Evolutionary conservation across 225 moss, liverwort and hornwort species (phyloP).

Genomic region (Polytrichum formosum): DNA sequence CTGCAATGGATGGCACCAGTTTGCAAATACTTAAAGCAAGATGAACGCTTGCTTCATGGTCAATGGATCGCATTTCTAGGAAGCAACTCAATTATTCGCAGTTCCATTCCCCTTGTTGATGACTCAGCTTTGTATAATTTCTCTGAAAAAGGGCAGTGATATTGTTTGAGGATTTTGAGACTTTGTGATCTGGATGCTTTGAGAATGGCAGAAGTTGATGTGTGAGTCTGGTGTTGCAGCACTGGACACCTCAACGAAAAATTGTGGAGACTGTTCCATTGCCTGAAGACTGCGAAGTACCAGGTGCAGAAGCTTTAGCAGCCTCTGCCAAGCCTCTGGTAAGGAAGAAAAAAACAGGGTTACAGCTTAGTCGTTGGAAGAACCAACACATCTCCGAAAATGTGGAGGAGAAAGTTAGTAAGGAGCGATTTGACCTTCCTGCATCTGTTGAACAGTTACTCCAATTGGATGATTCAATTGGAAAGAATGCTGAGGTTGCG

Average conservation of each 20-base stretch:
- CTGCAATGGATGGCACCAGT: too few species aligned
- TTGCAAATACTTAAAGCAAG: too few species aligned
- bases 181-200: neutral
- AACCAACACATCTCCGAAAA: slow-evolving; percentile 23
- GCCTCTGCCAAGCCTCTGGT: slow-evolving; percentile 49
- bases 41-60: too few species aligned
- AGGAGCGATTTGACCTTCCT: slow-evolving; percentile 12
- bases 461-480: slow-evolving; percentile 10
- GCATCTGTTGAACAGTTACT: slow-evolving; percentile 13
- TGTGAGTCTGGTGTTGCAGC: slow-evolving; percentile 47
- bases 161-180: neutral
- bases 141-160: too few species aligned
- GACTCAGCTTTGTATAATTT: too few species aligned
- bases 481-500: slow-evolving; percentile 16
- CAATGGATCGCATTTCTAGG: too few species aligned
- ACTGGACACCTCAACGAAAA: slow-evolving; percentile 52
- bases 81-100: too few species aligned
- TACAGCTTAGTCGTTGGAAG: slow-evolving; percentile 53
- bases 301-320: slow-evolving; percentile 44
- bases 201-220: neutral
- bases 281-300: slow-evolving; percentile 57
- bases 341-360: slow-evolving; percentile 35
- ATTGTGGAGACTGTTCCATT: slow-evolving; percentile 24
- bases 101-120: too few species aligned
- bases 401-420: slow-evolving; percentile 1